These are phyloP conservation scores for Mucuna pruriens DNA, from an alignment of 306 rosid species.

Conservation along the genomic window DNA sequence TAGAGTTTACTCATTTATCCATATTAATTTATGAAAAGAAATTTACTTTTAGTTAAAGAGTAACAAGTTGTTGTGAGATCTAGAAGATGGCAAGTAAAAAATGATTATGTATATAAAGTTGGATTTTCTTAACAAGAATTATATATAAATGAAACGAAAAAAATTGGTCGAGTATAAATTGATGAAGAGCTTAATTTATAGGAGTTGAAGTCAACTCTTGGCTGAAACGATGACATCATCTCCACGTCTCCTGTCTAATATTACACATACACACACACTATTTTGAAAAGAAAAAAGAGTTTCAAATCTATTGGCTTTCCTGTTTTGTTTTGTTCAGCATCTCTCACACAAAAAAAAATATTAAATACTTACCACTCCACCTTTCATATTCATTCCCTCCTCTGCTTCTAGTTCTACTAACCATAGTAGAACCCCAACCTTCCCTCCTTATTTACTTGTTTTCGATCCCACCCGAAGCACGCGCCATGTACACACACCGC, in stretches of 20 bases:
- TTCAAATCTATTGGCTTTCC: neutral
- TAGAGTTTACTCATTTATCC: too few species aligned
- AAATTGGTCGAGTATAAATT: too few species aligned
- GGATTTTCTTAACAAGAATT: too few species aligned
- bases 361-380: constrained; percentile 46
- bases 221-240: neutral
- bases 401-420: neutral
- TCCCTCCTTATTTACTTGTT: too few species aligned
- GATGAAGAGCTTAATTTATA: too few species aligned
- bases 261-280: neutral
- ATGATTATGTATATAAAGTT: too few species aligned
- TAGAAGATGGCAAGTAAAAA: too few species aligned
- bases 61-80: too few species aligned
- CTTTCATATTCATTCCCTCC: constrained; percentile 1
- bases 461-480: constrained; percentile 16
- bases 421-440: neutral
- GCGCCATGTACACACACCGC: constrained; percentile 64
- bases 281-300: neutral
- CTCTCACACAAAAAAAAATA: constrained; percentile 1
- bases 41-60: too few species aligned
- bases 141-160: too few species aligned
- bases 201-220: neutral
- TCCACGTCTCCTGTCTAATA: neutral
- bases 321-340: constrained; percentile 17
- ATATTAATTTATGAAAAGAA: too few species aligned